phyloP scores from a whole-genome alignment of 108 stramenopile species.

The Nitzschia sp. region DNA sequence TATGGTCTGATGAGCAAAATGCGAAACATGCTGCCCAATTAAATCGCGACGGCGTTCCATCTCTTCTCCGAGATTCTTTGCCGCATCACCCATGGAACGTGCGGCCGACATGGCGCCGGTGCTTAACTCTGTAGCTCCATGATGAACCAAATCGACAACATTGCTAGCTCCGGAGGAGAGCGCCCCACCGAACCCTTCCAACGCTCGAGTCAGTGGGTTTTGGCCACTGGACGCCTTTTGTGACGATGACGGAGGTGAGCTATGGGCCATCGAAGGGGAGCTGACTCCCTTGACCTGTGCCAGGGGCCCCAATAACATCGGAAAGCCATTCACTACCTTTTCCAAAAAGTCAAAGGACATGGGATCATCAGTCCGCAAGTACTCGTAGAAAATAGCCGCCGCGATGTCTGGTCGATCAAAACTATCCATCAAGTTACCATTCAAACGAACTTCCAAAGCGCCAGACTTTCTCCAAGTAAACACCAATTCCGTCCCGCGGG shows the following conservation, averaged over 20 bases:
- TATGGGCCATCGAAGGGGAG: constrained; percentile 19
- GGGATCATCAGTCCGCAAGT: constrained; percentile 74
- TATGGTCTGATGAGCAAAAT: constrained; percentile 25
- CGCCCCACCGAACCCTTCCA: constrained; percentile 31
- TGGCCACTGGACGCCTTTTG: constrained; percentile 19
- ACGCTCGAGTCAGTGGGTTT: constrained; percentile 31
- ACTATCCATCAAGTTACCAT: constrained; percentile 77
- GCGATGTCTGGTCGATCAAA: constrained; percentile 80
- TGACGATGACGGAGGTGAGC: constrained; percentile 11
- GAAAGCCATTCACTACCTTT: constrained; percentile 84
- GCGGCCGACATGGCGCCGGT: constrained; percentile 18
- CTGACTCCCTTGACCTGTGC: constrained; percentile 70
- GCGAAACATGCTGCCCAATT: constrained; percentile 32
- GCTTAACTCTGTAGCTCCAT: constrained; percentile 21
- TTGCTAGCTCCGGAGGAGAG: constrained; percentile 28
- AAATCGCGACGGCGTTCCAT: constrained; percentile 37
- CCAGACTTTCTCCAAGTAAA: constrained; percentile 89
- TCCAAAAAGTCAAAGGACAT: constrained; percentile 73
- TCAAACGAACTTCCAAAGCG: constrained; percentile 76
- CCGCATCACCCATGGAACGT: constrained; percentile 30
- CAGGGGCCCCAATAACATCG: constrained; percentile 76
- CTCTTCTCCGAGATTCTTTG: constrained; percentile 38
- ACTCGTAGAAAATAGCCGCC: constrained; percentile 84
- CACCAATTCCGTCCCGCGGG: constrained; percentile 80
- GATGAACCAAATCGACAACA: constrained; percentile 31